Percentiles rank a stretch among this genome's conserved stretches.
Conservation (phyloP, 1,284 basidiomycete species). For the Puccinia triticina region DNA sequence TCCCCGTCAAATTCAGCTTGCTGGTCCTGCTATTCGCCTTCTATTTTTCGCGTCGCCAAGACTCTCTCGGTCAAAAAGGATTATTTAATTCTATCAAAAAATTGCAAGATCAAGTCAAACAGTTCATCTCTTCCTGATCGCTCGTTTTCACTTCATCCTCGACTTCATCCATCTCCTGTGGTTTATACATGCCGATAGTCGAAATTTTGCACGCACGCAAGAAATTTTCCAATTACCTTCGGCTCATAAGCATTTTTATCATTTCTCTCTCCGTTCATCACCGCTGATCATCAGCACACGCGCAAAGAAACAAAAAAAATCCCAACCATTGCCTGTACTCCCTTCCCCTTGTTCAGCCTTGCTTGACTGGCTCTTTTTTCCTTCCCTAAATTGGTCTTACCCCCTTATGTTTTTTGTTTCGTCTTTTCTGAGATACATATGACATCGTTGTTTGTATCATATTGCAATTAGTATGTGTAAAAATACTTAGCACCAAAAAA, state of each 20-base stretch:
- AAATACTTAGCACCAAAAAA: too few species aligned
- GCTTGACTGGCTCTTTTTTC: too few species aligned
- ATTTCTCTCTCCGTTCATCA: not conserved
- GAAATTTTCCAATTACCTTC: too few species aligned
- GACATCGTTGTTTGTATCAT: too few species aligned
- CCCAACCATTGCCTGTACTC: too few species aligned
- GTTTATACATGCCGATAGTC: not conserved
- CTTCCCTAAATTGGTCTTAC: too few species aligned
- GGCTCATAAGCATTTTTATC: not conserved
- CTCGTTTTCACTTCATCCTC: not conserved
- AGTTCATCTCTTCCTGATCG: constrained; percentile 12
- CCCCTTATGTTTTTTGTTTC: too few species aligned
- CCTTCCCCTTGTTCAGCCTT: too few species aligned
- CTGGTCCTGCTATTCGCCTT: not conserved
- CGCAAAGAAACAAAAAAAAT: too few species aligned
- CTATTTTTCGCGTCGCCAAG: constrained; percentile 8
- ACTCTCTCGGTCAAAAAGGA: not conserved
- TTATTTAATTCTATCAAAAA: not conserved
- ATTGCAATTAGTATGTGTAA: too few species aligned
- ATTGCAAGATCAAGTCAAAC: not conserved
- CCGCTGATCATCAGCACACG: not conserved
- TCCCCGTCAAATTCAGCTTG: not conserved
- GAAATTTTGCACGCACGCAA: too few species aligned
- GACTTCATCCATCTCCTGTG: not conserved
- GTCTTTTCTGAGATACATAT: too few species aligned